These are phyloP conservation scores for Chaetoscypha palmicola DNA, from an alignment of 2,329 filamentous ascomycete genomes.

Conservation along the genomic window DNA sequence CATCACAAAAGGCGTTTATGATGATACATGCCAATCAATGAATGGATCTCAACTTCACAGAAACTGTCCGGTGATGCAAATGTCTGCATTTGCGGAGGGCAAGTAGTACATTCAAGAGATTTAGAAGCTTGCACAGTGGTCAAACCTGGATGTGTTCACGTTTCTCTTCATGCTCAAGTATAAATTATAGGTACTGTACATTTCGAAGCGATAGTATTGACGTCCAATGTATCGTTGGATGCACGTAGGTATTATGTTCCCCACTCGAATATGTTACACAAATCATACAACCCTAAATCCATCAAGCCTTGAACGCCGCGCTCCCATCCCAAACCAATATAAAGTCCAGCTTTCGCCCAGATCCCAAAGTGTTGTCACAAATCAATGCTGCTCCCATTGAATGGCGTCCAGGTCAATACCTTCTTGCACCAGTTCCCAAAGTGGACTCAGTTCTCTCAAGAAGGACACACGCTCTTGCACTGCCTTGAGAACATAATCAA, in stretches of 20 bases:
- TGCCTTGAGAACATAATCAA: conserved; percentile 95
- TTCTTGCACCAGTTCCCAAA: conserved; percentile 98
- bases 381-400: conserved; percentile 92
- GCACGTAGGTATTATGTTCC: not conserved
- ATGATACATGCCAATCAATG: not conserved
- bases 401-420: conserved; percentile 93
- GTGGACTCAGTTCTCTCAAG: conserved; percentile 84
- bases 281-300: not conserved
- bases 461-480: conserved; percentile 87
- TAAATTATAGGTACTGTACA: no score
- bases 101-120: not conserved
- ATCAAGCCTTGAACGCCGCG: not conserved
- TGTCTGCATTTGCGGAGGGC: not conserved
- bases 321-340: conserved; percentile 1
- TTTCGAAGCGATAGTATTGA: no score
- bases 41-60: not conserved
- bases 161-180: no score
- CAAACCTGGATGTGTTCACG: no score
- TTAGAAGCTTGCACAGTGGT: not conserved
- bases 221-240: not conserved
- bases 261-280: not conserved
- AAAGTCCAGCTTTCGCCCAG: not conserved
- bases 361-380: not conserved
- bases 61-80: not conserved
- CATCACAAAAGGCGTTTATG: not conserved